Base-by-base conservation (phyloP, 108 stramenopile species). In the Nannochloropsis gaditana region DNA sequence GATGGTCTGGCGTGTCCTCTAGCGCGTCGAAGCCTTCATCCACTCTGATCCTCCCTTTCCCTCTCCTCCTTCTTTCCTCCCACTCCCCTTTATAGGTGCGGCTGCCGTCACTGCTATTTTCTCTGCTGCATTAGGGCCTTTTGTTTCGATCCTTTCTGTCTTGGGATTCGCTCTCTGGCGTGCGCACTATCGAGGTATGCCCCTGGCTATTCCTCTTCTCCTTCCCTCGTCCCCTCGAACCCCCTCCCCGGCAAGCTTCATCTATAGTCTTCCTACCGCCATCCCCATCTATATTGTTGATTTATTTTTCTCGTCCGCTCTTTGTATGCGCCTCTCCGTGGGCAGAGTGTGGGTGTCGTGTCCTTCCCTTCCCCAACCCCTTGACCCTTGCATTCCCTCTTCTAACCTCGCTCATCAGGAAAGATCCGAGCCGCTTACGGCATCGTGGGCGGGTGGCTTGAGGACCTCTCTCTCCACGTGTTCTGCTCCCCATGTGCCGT, bases 401-500 rank as follows among this genome's bases (percentile, higher is more conserved):
- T n/a, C 8, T 6, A n/a, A 3, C 8, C 6, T 3, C 8, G 4
- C 4, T 45, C 45, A 15, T 9, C 44, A 82, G 82, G 82, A 2
- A 43, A 45, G 9, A 4, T 82, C 21, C 82, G 82, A n/a, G 19
- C 15, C 19, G 45, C 43, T 43, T 9, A n/a, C 19, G 43, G 44
- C 9, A 21, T 82, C 43, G 43, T 21, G 19, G 82, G 82, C 82
- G 82, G 45, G 43, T 82, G 43, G 44, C 19, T 15, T 21, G 82
- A 82, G 9, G 82, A 82, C 45, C 21, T 82, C 45, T 3, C 8
- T 21, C 43, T 45, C 43, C 82, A 82, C 45, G 15, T 82, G 2
- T 82, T 43, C 45, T 82, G 82, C 45, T 45, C 82, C 9, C 45
- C 44, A 5, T 82, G 82, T 9, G 82, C 82, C 21, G 82, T 82